Conservation (phyloP, 2,329 filamentous ascomycete species). For the Talaromyces sp. region DNA sequence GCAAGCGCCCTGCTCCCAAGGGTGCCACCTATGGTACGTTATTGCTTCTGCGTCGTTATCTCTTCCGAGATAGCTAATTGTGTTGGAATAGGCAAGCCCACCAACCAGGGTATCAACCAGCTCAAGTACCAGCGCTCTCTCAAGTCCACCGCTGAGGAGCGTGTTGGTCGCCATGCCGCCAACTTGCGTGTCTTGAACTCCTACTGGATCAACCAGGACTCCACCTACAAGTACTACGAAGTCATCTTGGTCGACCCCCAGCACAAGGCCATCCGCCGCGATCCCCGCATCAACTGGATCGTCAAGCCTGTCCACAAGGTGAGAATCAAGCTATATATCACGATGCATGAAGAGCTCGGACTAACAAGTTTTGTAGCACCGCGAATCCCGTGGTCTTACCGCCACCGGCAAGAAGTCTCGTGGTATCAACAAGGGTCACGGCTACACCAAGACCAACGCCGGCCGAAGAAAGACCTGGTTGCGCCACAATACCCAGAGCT, state of each 20-base stretch:
- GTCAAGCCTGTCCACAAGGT: conserved; percentile 97
- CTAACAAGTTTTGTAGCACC: conserved; percentile 61
- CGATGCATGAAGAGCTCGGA: background rate
- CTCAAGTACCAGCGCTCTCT: conserved; percentile 99
- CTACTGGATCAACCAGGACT: conserved; percentile 99
- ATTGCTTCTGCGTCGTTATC: no score
- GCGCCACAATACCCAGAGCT: conserved; percentile 98
- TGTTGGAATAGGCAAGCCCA: conserved; percentile 81
- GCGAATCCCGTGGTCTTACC: conserved; percentile 94
- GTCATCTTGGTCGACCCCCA: conserved; percentile 99
- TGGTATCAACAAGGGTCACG: conserved; percentile 98
- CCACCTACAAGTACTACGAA: conserved; percentile 99
- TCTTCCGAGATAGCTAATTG: conserved; percentile 20
- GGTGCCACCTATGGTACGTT: conserved; percentile 95
- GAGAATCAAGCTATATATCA: conserved; percentile 1
- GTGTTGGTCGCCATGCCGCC: conserved; percentile 97
- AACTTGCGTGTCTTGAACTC: conserved; percentile 99
- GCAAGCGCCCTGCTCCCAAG: conserved; percentile 95
- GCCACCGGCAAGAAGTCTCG: conserved; percentile 99
- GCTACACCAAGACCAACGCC: conserved; percentile 96
- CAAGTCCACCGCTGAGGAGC: conserved; percentile 96
- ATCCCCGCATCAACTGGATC: conserved; percentile 99
- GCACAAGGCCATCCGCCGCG: conserved; percentile 99
- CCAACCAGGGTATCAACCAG: conserved; percentile 99
- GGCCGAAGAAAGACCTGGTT: conserved; percentile 99